phyloP scores from a whole-genome alignment of 495 filamentous ascomycete genomes.

The Aspergillus homomorphus region DNA sequence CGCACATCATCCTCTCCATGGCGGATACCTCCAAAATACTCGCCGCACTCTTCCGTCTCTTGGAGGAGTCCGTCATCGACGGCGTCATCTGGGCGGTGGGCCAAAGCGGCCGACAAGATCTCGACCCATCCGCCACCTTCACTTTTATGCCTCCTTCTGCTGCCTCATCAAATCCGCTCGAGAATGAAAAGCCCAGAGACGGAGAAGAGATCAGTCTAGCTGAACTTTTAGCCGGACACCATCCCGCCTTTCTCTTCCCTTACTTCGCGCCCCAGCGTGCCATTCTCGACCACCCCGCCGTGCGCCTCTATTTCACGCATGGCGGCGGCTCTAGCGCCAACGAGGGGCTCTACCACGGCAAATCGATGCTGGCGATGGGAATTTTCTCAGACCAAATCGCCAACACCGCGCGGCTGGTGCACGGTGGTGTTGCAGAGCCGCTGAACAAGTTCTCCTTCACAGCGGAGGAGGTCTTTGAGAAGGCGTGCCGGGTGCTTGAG shows the following conservation, averaged over 20 bases:
- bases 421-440: slow-evolving; percentile 25
- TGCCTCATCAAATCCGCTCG: too few species aligned
- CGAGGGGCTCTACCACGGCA: slow-evolving; percentile 36
- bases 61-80: slow-evolving; percentile 30
- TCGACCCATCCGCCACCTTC: slow-evolving; percentile 15
- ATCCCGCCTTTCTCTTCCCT: slow-evolving; percentile 26
- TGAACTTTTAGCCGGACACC: slow-evolving; percentile 20
- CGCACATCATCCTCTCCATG: slow-evolving; percentile 32
- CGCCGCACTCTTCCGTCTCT: slow-evolving; percentile 17
- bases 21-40: slow-evolving; percentile 25
- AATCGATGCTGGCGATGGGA: slow-evolving; percentile 29
- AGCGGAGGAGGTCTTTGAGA: slow-evolving; percentile 24
- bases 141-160: not conserved
- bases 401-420: slow-evolving; percentile 29
- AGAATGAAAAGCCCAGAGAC: not conserved
- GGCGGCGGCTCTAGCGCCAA: slow-evolving; percentile 36
- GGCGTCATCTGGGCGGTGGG: slow-evolving; percentile 37
- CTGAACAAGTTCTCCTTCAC: slow-evolving; percentile 34
- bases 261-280: slow-evolving; percentile 34
- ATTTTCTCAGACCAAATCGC: slow-evolving; percentile 36
- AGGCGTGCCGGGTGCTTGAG: slow-evolving; percentile 20
- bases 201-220: slow-evolving; percentile 12
- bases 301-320: slow-evolving; percentile 34
- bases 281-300: slow-evolving; percentile 27
- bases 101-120: slow-evolving; percentile 17